Conservation (phyloP, 371 early-diverging fungal species). For the Haplosporangium sp. region DNA sequence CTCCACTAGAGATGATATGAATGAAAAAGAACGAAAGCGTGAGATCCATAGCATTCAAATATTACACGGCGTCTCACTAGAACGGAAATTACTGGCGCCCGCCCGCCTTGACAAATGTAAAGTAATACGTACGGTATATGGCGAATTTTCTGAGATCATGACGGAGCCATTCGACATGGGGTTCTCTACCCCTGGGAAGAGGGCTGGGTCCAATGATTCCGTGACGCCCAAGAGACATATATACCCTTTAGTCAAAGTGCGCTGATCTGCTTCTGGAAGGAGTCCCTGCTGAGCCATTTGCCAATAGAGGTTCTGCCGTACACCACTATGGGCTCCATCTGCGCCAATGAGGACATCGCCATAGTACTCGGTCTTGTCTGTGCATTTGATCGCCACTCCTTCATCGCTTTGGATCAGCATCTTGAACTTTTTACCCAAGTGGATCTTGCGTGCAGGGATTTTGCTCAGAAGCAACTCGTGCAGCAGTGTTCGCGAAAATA, state of each 20-base stretch:
- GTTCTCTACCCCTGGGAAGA: slow-evolving; percentile 9
- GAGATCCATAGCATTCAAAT: neutral
- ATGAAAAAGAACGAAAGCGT: neutral
- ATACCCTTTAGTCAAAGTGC: neutral
- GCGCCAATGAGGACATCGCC: slow-evolving; percentile 17
- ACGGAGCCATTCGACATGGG: neutral
- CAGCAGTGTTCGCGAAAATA: slow-evolving; percentile 4
- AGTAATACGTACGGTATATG: slow-evolving; percentile 3
- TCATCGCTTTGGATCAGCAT: slow-evolving; percentile 3
- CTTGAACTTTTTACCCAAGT: slow-evolving; percentile 6
- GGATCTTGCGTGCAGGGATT: slow-evolving; percentile 14
- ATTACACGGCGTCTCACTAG: neutral
- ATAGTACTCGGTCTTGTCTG: slow-evolving; percentile 1
- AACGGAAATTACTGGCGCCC: neutral
- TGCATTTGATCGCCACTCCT: slow-evolving; percentile 3
- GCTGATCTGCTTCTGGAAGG: slow-evolving; percentile 2
- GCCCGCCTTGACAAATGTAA: neutral
- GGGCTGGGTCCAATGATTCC: slow-evolving; percentile 11
- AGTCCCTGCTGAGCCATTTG: neutral
- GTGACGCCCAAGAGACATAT: slow-evolving; percentile 16
- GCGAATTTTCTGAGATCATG: slow-evolving; percentile 11
- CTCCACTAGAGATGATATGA: slow-evolving; percentile 3
- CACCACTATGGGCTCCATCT: slow-evolving; percentile 14
- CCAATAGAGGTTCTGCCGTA: slow-evolving; percentile 3
- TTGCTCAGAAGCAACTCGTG: slow-evolving; percentile 2